Conservation (phyloP, 2,329 filamentous ascomycete species). For the Aureobasidium namibiae region DNA sequence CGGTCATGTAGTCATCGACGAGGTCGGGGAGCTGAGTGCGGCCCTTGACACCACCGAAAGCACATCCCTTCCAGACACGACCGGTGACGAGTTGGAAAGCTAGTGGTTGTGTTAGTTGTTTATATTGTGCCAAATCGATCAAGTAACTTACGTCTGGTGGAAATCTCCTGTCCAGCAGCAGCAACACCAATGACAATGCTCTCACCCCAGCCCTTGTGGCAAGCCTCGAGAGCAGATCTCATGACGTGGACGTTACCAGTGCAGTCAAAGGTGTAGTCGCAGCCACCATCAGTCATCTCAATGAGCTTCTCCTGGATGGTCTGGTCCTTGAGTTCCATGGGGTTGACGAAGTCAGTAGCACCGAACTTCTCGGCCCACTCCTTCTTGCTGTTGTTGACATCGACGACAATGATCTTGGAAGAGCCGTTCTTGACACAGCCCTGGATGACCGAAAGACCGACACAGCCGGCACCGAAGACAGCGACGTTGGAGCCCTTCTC, state of each 20-base stretch:
- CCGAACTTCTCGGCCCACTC: slow-evolving; percentile 91
- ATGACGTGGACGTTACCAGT: slow-evolving; percentile 95
- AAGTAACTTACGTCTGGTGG: slow-evolving; percentile 72
- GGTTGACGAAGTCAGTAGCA: slow-evolving; percentile 95
- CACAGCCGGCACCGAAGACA: slow-evolving; percentile 91
- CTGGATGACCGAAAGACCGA: slow-evolving; percentile 91
- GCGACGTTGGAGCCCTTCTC: slow-evolving; percentile 86
- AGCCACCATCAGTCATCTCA: slow-evolving; percentile 96
- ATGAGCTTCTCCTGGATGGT: slow-evolving; percentile 86
- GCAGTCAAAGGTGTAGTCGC: slow-evolving; percentile 99
- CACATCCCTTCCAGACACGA: slow-evolving; percentile 94
- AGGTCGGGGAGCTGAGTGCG: slow-evolving; percentile 83
- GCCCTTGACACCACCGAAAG: slow-evolving; percentile 97
- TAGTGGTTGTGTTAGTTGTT: slow-evolving; percentile 28
- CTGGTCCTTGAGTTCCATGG: slow-evolving; percentile 56
- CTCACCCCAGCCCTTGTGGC: slow-evolving; percentile 99
- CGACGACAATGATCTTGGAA: slow-evolving; percentile 65
- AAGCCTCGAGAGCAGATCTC: slow-evolving; percentile 90
- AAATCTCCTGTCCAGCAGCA: slow-evolving; percentile 90
- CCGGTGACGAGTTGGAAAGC: slow-evolving; percentile 98
- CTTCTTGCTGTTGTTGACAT: slow-evolving; percentile 85
- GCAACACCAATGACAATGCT: slow-evolving; percentile 97
- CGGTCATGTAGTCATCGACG: slow-evolving; percentile 80
- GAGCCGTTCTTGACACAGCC: slow-evolving; percentile 81
- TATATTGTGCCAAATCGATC: neutral